phyloP scores from a whole-genome alignment of 1,284 basidiomycete genomes.

The Microbotryum violaceum region DNA sequence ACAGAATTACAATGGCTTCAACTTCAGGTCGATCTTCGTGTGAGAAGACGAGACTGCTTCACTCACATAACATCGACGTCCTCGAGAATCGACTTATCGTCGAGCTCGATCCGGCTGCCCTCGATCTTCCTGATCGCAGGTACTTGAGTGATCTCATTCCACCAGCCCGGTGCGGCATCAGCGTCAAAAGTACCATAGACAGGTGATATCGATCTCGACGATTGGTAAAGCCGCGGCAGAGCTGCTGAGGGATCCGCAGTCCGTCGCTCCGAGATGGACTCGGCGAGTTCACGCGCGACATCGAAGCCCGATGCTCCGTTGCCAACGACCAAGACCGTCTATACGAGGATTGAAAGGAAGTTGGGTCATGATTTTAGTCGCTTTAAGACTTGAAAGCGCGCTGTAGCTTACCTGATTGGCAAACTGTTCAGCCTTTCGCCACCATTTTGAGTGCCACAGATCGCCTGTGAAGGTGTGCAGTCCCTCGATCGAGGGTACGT shows the following conservation, averaged over 20 bases:
- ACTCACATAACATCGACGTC: slow-evolving; percentile 40
- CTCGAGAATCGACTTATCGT: slow-evolving; percentile 30
- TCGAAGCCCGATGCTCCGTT: slow-evolving; percentile 49
- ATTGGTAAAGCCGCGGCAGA: slow-evolving; percentile 38
- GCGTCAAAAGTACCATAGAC: slow-evolving; percentile 27
- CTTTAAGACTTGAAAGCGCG: not conserved
- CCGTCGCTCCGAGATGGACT: slow-evolving; percentile 34
- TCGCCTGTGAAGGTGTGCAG: slow-evolving; percentile 42
- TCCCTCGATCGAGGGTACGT: slow-evolving; percentile 44
- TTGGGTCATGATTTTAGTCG: not conserved
- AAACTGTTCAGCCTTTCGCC: slow-evolving; percentile 40
- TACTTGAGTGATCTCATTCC: slow-evolving; percentile 35
- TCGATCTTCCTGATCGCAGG: slow-evolving; percentile 40
- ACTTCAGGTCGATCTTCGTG: not conserved
- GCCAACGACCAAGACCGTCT: slow-evolving; percentile 48
- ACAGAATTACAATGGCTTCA: not conserved
- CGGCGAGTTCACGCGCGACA: slow-evolving; percentile 47
- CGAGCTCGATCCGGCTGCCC: slow-evolving; percentile 35
- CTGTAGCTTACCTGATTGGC: slow-evolving; percentile 21
- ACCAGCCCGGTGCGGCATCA: slow-evolving; percentile 36
- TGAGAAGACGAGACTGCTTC: not conserved
- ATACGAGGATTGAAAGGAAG: not conserved
- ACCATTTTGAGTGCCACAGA: slow-evolving; percentile 47
- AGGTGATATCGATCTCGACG: slow-evolving; percentile 27
- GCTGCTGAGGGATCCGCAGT: slow-evolving; percentile 1